A percentile compares a stretch with the other conserved stretches of the same genome.
Conservation (phyloP, 2,329 filamentous ascomycete species). For the Penicillium sp. region DNA sequence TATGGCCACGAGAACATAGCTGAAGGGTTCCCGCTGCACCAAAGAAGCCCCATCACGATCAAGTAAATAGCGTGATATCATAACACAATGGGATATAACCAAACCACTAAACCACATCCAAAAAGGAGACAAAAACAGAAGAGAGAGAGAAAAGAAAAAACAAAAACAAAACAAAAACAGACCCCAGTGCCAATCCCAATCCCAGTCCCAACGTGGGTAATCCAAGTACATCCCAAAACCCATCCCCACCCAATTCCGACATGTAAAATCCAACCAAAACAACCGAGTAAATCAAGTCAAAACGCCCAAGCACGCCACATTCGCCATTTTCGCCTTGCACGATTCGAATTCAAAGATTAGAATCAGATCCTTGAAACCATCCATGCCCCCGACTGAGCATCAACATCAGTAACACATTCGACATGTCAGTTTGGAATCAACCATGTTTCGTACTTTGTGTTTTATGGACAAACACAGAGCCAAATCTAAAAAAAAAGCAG, state of each 20-base stretch:
- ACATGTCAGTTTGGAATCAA: conserved; percentile 3
- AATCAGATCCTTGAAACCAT: not conserved
- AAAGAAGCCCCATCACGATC: conserved; percentile 2
- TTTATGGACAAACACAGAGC: conserved; percentile 4
- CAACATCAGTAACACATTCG: conserved; percentile 2
- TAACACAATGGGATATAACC: conserved; percentile 31
- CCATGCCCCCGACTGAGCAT: not conserved
- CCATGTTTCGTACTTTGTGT: conserved; percentile 1
- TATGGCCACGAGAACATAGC: conserved; percentile 4
- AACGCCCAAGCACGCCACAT: conserved; percentile 16
- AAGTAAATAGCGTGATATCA: conserved; percentile 27
- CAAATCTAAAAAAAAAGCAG: conserved; percentile 14
- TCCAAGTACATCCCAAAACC: not conserved
- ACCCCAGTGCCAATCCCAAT: not conserved
- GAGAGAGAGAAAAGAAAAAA: not conserved
- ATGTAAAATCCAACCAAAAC: not conserved
- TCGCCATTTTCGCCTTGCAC: conserved; percentile 16
- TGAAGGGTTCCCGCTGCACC: not conserved
- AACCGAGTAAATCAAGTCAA: not conserved
- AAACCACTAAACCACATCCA: conserved; percentile 4
- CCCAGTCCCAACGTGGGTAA: not conserved
- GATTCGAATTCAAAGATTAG: not conserved
- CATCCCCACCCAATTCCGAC: not conserved
- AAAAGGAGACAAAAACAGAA: not conserved
- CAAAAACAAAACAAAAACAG: not conserved